Conservation (phyloP, 495 filamentous ascomycete genomes). For the Ramalina intermedia region DNA sequence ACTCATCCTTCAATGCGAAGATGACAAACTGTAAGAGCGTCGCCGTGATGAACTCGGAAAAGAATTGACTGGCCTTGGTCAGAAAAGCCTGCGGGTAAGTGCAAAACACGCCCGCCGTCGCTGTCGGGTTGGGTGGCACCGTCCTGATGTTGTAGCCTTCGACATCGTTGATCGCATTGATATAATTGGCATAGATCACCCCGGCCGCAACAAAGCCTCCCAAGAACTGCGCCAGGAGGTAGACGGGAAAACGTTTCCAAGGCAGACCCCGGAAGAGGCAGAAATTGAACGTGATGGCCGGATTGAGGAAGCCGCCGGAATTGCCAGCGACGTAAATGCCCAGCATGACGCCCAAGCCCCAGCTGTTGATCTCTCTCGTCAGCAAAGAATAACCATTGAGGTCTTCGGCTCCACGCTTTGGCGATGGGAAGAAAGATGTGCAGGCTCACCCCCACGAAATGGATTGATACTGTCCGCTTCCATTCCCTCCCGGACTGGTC, state of each 20-base stretch:
- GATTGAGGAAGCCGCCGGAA: slow-evolving; percentile 49
- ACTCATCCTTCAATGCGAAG: slow-evolving; percentile 50
- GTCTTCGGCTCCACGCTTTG: no score
- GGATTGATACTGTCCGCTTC: slow-evolving; percentile 43
- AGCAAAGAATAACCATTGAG: no score
- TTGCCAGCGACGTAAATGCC: slow-evolving; percentile 44
- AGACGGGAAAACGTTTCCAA: slow-evolving; percentile 44
- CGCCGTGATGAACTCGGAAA: slow-evolving; percentile 48
- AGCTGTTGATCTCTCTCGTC: neutral
- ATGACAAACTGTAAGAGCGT: slow-evolving; percentile 52
- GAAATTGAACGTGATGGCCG: slow-evolving; percentile 47
- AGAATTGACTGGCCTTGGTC: slow-evolving; percentile 43
- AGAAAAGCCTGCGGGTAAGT: slow-evolving; percentile 50
- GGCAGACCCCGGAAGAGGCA: slow-evolving; percentile 48
- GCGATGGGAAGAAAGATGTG: neutral
- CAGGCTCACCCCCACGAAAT: slow-evolving; percentile 46
- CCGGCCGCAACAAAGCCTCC: slow-evolving; percentile 40
- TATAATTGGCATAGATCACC: slow-evolving; percentile 44
- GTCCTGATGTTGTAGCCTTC: slow-evolving; percentile 41
- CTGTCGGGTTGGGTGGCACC: slow-evolving; percentile 39
- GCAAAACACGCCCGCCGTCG: slow-evolving; percentile 51
- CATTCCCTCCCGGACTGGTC: slow-evolving; percentile 19
- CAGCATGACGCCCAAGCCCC: slow-evolving; percentile 46
- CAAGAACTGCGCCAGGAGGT: slow-evolving; percentile 37
- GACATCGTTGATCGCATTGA: slow-evolving; percentile 35